Base-by-base conservation (phyloP, 495 filamentous ascomycete genomes). In the Recurvomyces mirabilis region DNA sequence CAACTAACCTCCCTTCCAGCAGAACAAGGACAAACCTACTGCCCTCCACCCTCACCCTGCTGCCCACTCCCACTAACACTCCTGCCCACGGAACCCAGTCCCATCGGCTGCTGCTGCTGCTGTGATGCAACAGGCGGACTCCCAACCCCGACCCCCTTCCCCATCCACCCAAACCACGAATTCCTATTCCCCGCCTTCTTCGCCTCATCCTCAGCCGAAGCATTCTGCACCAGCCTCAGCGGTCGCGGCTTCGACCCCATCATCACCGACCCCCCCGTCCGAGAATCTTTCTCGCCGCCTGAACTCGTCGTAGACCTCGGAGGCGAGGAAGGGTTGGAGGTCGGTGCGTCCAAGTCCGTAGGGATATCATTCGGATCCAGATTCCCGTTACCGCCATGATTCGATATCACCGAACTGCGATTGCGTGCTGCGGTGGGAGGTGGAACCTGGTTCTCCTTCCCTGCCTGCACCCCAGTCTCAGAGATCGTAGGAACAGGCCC, bases 221-320 rank as follows among this genome's bases (percentile, higher is more conserved):
- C 72, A 55, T 75, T 83, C 64, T 87, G 82, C 42, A 98, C 91
- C 10, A 98, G 70, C 30, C 89, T 70, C 56, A 98, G 65, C 1
- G 91, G 91, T 23, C 91, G 73, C 38, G 93, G 72, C 55, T 85
- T 86, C 51, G 78, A 87, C 4, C 81, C 82, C 29, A 78, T 75
- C 64, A 81, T 78, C 15, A 78, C 71, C 5, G 71, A 71, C 10
- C 49, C 54, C 4, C 36, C 42, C 10, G 15, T n/a, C 1, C 49
- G 15, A n/a, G 14, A 6, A 21, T 38, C 41, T 9, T 40, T 38
- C 11, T 44, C 39, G 14, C 30, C 39, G 31, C 38, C 26, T 1
- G 38, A 41, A 24, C 20, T 30, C 17, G 47, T 42, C 2, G 43
- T 48, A 36, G 45, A 46, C 20, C 45, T 33, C 14, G 51, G 50